A percentile compares a stretch with the other conserved stretches of the same genome.
Evolutionary conservation across 2,329 filamentous ascomycete species (phyloP).

Genomic region (Sclerotinia trifoliorum): DNA sequence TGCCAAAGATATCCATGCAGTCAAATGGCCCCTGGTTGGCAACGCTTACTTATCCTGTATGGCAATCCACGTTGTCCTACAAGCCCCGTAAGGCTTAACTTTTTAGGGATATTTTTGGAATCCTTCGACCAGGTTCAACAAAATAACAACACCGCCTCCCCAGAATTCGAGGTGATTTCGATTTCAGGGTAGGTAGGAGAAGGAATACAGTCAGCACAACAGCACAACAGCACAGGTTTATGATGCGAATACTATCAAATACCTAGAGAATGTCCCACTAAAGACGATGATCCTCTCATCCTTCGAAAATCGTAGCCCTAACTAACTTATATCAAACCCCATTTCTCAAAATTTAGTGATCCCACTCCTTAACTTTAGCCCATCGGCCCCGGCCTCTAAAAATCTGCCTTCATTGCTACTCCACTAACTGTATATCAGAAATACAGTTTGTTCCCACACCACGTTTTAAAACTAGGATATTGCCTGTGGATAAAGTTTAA

Average conservation of each 20-base stretch:
- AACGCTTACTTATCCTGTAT: background rate
- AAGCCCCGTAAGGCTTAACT: slow-evolving; percentile 1
- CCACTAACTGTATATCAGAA: background rate
- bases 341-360: slow-evolving; percentile 1
- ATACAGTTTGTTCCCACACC: background rate
- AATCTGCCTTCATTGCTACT: background rate
- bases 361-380: background rate
- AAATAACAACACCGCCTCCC: slow-evolving; percentile 12
- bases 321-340: background rate
- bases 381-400: too few species aligned
- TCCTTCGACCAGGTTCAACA: background rate
- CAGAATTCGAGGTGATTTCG: background rate
- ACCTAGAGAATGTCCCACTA: background rate
- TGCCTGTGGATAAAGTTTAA: background rate
- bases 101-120: slow-evolving; percentile 9
- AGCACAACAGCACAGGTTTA: background rate
- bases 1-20: background rate
- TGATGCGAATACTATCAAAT: background rate
- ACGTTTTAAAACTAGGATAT: background rate
- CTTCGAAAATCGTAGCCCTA: background rate
- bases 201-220: background rate
- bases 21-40: background rate
- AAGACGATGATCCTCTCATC: background rate
- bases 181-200: background rate
- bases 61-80: slow-evolving; percentile 5